Evolutionary conservation across 108 stramenopile species (phyloP), one percentile per base, ranked within the genome.

Genomic region (Seminavis robusta): DNA sequence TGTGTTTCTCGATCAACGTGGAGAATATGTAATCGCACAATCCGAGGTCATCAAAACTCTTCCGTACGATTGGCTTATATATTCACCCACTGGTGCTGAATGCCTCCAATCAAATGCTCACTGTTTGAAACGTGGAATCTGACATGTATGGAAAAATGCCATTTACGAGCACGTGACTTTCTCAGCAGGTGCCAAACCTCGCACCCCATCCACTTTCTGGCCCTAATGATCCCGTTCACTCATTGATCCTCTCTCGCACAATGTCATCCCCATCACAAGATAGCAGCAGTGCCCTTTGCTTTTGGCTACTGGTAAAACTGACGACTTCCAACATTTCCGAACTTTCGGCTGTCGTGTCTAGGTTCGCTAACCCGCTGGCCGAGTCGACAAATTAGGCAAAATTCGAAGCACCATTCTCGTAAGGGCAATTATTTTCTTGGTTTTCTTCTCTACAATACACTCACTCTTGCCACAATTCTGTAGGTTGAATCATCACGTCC

Each of bases 341-440:
- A 67, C 66, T 3, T 74, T 74, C 30, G 72, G 72, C 0, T 74
- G 50, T 34, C 53, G 39, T 23, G 45, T 56, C 10, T 65, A 29
- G 19, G 51, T 62, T 31, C 56, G 32, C 8, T 47, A 44, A 20
- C 41, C 44, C 11, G 30, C 8, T 5, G 23, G 37, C 40, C 19
- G 28, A 8, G n/a, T n/a, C n/a, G n/a, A n/a, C n/a, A n/a, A n/a
- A n/a, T n/a, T n/a, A 9, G 5, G 5, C 51, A 17, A 3, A 60
- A 41, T 30, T 33, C 32, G 8, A 27, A 33, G 15, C 2, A 3
- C 19, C 34, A 62, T 46, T 28, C 52, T 0, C 30, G 48, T 4
- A 59, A 51, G 33, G 71, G 71, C 6, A 41, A 65, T n/a, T n/a
- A n/a, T 21, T 72, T 72, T 50, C 64, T 61, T 13, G 60, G 60